Percentiles rank a stretch among this genome's conserved stretches.
Conservation (phyloP, 768 basidiomycete genomes). For the Kwoniella botswanensis region DNA sequence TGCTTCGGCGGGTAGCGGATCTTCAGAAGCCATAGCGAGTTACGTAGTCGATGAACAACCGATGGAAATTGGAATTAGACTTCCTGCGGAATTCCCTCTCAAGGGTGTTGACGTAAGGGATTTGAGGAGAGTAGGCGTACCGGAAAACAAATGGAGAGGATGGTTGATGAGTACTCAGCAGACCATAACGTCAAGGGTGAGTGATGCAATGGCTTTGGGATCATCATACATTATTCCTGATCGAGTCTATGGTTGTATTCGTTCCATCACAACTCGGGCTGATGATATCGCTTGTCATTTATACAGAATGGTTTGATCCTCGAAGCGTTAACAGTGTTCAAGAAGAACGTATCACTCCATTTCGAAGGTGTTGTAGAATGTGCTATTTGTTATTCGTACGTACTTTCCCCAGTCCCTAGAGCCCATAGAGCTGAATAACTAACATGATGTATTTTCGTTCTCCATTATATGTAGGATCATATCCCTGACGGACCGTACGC, state of each 20-base stretch:
- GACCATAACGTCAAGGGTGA: conserved; percentile 81
- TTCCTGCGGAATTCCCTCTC: conserved; percentile 90
- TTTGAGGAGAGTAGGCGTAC: conserved; percentile 79
- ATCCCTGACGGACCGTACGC: conserved; percentile 80
- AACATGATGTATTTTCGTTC: not conserved
- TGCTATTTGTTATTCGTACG: conserved; percentile 69
- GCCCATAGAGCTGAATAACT: no score
- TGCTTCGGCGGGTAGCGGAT: conserved; percentile 44
- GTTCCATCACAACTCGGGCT: not conserved
- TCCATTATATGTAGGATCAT: conserved; percentile 71
- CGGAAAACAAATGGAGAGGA: conserved; percentile 86
- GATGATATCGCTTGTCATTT: not conserved
- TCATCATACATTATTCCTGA: not conserved
- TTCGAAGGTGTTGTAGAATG: conserved; percentile 97
- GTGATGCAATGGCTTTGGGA: conserved; percentile 43
- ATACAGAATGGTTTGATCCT: conserved; percentile 83
- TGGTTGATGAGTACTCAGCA: conserved; percentile 94
- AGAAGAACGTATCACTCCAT: conserved; percentile 88
- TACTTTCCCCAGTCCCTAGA: not conserved
- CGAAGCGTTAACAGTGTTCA: conserved; percentile 86
- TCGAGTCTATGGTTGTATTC: not conserved
- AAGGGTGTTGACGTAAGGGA: conserved; percentile 87
- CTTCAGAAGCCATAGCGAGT: conserved; percentile 79
- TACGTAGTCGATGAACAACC: conserved; percentile 92
- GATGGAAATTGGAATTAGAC: conserved; percentile 82